Evolutionary conservation across 2,329 filamentous ascomycete genomes (phyloP).

Genomic region (Pseudogymnoascus sp.): DNA sequence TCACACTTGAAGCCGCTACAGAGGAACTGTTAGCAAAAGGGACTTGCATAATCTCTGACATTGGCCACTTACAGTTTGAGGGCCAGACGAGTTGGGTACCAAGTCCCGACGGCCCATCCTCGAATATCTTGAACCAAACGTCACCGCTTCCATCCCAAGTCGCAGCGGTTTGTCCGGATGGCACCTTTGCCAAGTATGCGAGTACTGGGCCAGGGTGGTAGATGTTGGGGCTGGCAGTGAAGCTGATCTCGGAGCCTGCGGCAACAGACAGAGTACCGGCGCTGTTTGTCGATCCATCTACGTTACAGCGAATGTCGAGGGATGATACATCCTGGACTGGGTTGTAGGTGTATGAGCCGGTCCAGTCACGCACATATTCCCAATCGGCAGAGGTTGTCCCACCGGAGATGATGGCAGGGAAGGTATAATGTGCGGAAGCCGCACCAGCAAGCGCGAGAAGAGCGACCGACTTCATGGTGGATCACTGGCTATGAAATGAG

Average conservation of each 20-base stretch:
- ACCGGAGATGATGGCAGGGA: conserved; percentile 16
- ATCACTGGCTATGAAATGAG: neutral
- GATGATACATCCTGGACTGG: conserved; percentile 26
- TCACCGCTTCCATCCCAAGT: conserved; percentile 1
- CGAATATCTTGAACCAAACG: conserved; percentile 25
- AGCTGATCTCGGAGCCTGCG: conserved; percentile 20
- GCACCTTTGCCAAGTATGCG: conserved; percentile 15
- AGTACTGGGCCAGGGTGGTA: conserved; percentile 24
- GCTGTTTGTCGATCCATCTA: conserved; percentile 24
- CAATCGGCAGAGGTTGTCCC: conserved; percentile 17
- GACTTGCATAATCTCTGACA: neutral
- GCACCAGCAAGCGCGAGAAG: conserved; percentile 18
- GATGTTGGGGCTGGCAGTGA: conserved; percentile 21
- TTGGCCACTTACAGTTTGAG: conserved; percentile 16
- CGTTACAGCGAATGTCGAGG: conserved; percentile 34
- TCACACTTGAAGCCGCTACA: conserved; percentile 18
- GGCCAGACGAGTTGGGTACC: conserved; percentile 20
- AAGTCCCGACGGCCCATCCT: conserved; percentile 18
- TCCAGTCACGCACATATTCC: conserved; percentile 24
- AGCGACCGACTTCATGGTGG: neutral
- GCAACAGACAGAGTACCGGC: conserved; percentile 20
- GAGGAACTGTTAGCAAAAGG: neutral
- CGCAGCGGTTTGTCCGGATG: neutral
- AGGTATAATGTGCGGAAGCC: conserved; percentile 21
- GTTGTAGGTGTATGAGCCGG: conserved; percentile 20